phyloP scores from a whole-genome alignment of 768 basidiomycete genomes.

The Rubroboletus satanas region DNA sequence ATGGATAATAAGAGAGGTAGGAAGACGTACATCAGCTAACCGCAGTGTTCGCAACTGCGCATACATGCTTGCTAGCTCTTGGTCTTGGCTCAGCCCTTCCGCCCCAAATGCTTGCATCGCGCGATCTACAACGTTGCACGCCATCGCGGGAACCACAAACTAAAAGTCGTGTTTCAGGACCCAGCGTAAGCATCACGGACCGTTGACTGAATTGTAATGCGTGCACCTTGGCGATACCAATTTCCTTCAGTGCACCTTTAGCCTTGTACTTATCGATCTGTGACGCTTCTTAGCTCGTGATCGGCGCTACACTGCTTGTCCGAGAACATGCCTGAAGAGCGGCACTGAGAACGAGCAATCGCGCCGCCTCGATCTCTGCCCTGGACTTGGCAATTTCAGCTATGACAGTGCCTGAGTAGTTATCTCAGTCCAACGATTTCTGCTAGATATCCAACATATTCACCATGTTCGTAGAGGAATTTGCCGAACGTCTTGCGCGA shows the following conservation, averaged over 20 bases:
- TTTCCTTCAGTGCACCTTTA: constrained; percentile 95
- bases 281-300: constrained; percentile 1
- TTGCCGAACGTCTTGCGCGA: constrained; percentile 92
- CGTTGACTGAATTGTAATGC: not conserved
- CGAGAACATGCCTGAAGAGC: constrained; percentile 63
- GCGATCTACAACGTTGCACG: constrained; percentile 84
- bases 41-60: constrained; percentile 83
- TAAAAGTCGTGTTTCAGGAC: constrained; percentile 29
- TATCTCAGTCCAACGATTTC: not conserved
- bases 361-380: constrained; percentile 86
- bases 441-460: constrained; percentile 10
- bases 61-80: constrained; percentile 72
- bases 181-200: not conserved
- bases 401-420: constrained; percentile 68
- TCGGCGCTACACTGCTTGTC: not conserved
- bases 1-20: not conserved
- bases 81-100: constrained; percentile 93
- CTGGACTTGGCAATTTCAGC: constrained; percentile 89
- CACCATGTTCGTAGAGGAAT: constrained; percentile 85
- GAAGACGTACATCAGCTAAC: constrained; percentile 68
- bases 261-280: constrained; percentile 89
- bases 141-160: constrained; percentile 95
- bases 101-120: constrained; percentile 95
- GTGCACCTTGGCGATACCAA: constrained; percentile 90
- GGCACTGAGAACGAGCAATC: constrained; percentile 88